A percentile compares a stretch with the other conserved stretches of the same genome.
Conservation (phyloP, 768 basidiomycete genomes). For the Auriscalpium orientale region DNA sequence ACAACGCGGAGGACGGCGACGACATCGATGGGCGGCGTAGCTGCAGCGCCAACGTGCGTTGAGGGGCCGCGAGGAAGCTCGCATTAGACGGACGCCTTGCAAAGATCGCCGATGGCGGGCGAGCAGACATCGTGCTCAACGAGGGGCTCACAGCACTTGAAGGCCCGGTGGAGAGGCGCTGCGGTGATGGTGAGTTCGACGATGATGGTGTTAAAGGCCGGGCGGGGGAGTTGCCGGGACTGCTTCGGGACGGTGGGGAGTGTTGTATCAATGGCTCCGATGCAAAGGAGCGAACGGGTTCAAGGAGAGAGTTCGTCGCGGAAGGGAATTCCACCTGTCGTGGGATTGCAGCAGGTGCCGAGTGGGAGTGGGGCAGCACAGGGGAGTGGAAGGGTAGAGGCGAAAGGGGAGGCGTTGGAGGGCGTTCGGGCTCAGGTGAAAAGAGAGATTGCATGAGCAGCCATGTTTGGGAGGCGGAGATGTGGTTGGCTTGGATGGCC, state of each 20-base stretch:
- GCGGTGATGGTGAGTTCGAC: slow-evolving; percentile 14
- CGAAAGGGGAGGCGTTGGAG: slow-evolving; percentile 15
- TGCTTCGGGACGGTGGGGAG: not conserved
- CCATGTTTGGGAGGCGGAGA: slow-evolving; percentile 60
- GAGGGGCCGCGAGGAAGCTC: slow-evolving; percentile 12
- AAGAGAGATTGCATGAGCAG: slow-evolving; percentile 50
- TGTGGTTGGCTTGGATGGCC: slow-evolving; percentile 51
- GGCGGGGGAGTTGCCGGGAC: slow-evolving; percentile 4
- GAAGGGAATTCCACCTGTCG: slow-evolving; percentile 19
- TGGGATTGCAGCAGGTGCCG: slow-evolving; percentile 35
- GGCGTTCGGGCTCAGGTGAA: slow-evolving; percentile 30
- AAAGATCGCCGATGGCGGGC: slow-evolving; percentile 7
- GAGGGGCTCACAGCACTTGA: slow-evolving; percentile 4
- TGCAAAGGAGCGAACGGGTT: slow-evolving; percentile 14
- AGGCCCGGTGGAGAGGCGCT: slow-evolving; percentile 5
- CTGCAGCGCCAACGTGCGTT: slow-evolving; percentile 19
- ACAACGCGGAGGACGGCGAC: slow-evolving; percentile 26
- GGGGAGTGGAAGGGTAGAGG: slow-evolving; percentile 18
- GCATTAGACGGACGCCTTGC: slow-evolving; percentile 12
- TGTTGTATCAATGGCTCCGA: slow-evolving; percentile 20
- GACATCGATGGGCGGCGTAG: slow-evolving; percentile 40
- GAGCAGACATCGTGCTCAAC: slow-evolving; percentile 5
- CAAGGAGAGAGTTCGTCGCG: slow-evolving; percentile 14
- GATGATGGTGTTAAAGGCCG: not conserved
- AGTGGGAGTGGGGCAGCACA: slow-evolving; percentile 29